These are phyloP conservation scores for Colletotrichum scovillei DNA, from an alignment of 2,329 filamentous ascomycete species.

Conservation along the genomic window DNA sequence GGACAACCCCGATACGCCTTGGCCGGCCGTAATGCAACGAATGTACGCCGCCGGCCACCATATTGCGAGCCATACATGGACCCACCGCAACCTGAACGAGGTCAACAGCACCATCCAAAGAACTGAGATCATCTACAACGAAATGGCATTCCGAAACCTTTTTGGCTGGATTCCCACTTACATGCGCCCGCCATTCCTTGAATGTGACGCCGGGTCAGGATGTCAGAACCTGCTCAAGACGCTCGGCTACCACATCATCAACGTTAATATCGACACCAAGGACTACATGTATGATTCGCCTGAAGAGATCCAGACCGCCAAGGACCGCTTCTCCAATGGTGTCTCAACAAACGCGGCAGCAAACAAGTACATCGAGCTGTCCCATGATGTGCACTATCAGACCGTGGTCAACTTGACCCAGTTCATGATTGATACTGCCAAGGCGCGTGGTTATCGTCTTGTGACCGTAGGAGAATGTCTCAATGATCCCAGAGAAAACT, in stretches of 20 bases:
- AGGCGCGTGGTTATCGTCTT: constrained; percentile 54
- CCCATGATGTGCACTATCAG: constrained; percentile 52
- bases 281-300: constrained; percentile 67
- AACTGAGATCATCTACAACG: constrained; percentile 44
- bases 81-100: constrained; percentile 43
- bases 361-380: constrained; percentile 57
- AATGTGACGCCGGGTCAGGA: constrained; percentile 31
- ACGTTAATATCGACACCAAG: constrained; percentile 71
- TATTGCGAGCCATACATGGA: constrained; percentile 57
- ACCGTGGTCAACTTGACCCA: constrained; percentile 46
- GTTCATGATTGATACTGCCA: constrained; percentile 56
- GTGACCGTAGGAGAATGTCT: constrained; percentile 70
- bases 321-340: constrained; percentile 54
- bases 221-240: constrained; percentile 38
- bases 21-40: constrained; percentile 51
- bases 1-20: constrained; percentile 48
- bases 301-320: constrained; percentile 54
- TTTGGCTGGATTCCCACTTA: constrained; percentile 56
- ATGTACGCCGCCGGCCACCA: constrained; percentile 58
- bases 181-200: constrained; percentile 55
- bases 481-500: constrained; percentile 60
- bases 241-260: constrained; percentile 67
- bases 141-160: constrained; percentile 49
- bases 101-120: constrained; percentile 39
- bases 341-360: constrained; percentile 40